phyloP scores from a whole-genome alignment of 1,284 basidiomycete genomes.

The Somion occarium region DNA sequence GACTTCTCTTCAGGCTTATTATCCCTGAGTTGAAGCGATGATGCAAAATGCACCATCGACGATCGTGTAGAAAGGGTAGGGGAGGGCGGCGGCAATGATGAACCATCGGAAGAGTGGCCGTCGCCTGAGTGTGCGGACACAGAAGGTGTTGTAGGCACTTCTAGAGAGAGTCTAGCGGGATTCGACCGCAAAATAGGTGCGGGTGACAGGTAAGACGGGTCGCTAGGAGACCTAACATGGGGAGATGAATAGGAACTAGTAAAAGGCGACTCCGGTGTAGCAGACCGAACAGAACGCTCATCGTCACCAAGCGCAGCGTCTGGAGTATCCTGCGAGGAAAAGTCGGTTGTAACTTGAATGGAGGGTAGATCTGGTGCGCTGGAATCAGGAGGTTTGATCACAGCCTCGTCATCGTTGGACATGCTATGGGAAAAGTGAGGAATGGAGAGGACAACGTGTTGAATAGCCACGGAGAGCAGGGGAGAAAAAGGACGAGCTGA shows the following conservation, averaged over 20 bases:
- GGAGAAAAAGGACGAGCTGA: too few species aligned
- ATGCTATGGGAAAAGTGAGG: constrained; percentile 4
- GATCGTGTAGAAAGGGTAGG: constrained; percentile 67
- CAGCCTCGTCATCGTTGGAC: constrained; percentile 9
- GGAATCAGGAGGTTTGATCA: constrained; percentile 7
- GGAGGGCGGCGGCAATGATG: constrained; percentile 50
- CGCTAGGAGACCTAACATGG: constrained; percentile 23
- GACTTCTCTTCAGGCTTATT: constrained; percentile 63
- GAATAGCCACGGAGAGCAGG: not conserved
- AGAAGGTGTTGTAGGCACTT: constrained; percentile 9
- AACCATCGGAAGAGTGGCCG: constrained; percentile 33
- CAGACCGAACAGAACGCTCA: not conserved
- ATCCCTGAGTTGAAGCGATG: constrained; percentile 58
- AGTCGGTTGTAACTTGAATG: constrained; percentile 14
- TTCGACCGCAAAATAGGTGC: constrained; percentile 16
- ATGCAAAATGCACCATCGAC: constrained; percentile 49
- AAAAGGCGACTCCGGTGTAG: constrained; percentile 12
- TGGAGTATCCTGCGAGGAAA: constrained; percentile 7
- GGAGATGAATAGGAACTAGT: constrained; percentile 16
- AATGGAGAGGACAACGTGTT: not conserved
- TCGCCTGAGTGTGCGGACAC: constrained; percentile 11
- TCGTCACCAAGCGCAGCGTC: constrained; percentile 1
- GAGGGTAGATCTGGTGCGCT: constrained; percentile 10
- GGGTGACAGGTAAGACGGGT: constrained; percentile 20
- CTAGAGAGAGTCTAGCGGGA: constrained; percentile 13